phyloP scores from a whole-genome alignment of 805 yeast species.

The Millerozyma miso region DNA sequence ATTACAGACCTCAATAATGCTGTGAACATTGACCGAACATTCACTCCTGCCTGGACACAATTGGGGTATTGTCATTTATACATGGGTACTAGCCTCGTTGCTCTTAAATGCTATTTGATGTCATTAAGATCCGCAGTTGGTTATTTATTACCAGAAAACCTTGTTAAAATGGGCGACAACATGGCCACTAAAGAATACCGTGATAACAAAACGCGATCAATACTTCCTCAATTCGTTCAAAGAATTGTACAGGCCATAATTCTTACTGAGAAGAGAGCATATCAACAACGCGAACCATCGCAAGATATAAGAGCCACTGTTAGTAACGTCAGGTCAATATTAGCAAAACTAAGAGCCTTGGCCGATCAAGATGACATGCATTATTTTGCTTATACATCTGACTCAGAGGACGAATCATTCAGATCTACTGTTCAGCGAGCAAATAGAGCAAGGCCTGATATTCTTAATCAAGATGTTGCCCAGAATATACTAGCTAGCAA shows the following conservation, averaged over 20 bases:
- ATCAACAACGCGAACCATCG: conserved; percentile 29
- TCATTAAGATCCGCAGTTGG: conserved; percentile 29
- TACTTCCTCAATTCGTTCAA: conserved; percentile 38
- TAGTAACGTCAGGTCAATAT: conserved; percentile 21
- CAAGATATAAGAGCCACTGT: conserved; percentile 19
- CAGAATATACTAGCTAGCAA: conserved; percentile 29
- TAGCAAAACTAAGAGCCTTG: conserved; percentile 20
- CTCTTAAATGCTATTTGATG: conserved; percentile 29
- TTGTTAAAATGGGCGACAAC: conserved; percentile 11
- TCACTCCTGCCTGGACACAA: conserved; percentile 42
- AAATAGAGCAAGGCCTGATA: conserved; percentile 30
- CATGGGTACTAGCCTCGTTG: conserved; percentile 32
- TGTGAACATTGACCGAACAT: conserved; percentile 24
- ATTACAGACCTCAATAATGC: conserved; percentile 33
- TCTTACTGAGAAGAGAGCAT: conserved; percentile 34
- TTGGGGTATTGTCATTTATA: conserved; percentile 40
- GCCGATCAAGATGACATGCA: conserved; percentile 22
- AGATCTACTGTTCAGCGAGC: conserved; percentile 26
- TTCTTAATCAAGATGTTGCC: conserved; percentile 34
- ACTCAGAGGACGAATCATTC: conserved; percentile 17
- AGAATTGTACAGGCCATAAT: conserved; percentile 29
- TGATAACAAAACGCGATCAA: conserved; percentile 15
- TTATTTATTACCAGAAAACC: conserved; percentile 23
- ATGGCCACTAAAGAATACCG: conserved; percentile 16
- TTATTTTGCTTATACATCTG: conserved; percentile 24